Conservation (phyloP, 148 eudicot species). For the Rhododendron molle region DNA sequence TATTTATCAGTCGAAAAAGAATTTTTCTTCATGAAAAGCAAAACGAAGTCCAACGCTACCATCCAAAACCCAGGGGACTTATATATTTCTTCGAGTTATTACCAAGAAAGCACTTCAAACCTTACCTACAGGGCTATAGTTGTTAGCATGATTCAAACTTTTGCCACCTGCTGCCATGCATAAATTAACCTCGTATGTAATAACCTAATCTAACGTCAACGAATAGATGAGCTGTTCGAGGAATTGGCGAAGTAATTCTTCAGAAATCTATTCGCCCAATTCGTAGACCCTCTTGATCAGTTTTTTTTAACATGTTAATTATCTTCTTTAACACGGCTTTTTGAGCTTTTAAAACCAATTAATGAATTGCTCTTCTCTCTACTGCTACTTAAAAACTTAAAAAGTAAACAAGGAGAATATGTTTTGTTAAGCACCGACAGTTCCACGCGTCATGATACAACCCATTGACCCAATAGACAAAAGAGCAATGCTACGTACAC, state of each 20-base stretch:
- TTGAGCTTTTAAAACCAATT: neutral
- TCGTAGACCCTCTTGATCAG: neutral
- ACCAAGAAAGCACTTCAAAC: neutral
- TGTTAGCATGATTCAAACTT: neutral
- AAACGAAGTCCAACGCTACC: neutral
- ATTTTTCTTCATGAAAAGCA: neutral
- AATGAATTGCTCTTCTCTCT: too few relatives aligned
- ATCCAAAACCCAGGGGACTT: neutral
- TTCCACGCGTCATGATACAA: too few relatives aligned
- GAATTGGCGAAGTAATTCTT: neutral
- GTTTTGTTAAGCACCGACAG: neutral
- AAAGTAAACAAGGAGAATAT: too few relatives aligned
- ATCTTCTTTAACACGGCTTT: neutral
- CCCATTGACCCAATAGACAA: too few relatives aligned
- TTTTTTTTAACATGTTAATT: too few relatives aligned
- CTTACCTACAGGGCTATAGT: too few relatives aligned
- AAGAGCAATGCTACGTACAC: too few relatives aligned
- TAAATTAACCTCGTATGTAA: neutral
- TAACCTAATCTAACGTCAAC: neutral
- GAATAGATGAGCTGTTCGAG: neutral
- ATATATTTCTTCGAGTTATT: neutral
- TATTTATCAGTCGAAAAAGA: too few relatives aligned
- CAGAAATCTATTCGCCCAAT: neutral
- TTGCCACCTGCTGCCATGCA: neutral
- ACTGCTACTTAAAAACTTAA: too few relatives aligned